Percentiles rank a stretch among this genome's conserved stretches.
Conservation (phyloP, 805 yeast genomes). For the Wickerhamiella spandovensis region DNA sequence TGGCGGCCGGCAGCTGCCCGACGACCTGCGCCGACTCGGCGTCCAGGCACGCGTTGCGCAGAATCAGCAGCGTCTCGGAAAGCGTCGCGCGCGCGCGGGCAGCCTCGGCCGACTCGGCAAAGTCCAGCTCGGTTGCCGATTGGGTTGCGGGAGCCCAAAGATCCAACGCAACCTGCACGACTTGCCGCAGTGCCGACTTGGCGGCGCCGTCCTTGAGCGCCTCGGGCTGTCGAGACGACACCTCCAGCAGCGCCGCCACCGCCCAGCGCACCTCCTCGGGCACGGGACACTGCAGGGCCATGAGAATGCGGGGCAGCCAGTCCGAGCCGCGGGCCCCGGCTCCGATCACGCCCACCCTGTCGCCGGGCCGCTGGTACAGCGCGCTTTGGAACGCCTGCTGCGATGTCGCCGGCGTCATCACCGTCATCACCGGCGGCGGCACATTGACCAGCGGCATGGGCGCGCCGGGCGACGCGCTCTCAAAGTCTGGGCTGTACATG, state of each 20-base stretch:
- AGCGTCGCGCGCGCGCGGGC: constrained; percentile 20
- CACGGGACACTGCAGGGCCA: constrained; percentile 56
- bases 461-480: constrained; percentile 1
- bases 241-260: constrained; percentile 36
- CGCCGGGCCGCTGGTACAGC: constrained; percentile 14
- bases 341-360: constrained; percentile 10
- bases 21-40: constrained; percentile 67
- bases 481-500: constrained; percentile 1
- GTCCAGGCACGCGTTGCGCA: constrained; percentile 77
- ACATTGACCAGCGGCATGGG: constrained; percentile 16
- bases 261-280: constrained; percentile 64
- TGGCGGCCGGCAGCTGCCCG: constrained; percentile 39
- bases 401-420: constrained; percentile 23
- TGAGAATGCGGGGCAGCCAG: constrained; percentile 47
- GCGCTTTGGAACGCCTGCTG: constrained; percentile 21
- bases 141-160: constrained; percentile 10
- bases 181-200: constrained; percentile 5
- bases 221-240: constrained; percentile 38
- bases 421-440: constrained; percentile 23
- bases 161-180: constrained; percentile 5
- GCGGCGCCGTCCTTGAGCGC: constrained; percentile 33
- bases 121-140: constrained; percentile 7
- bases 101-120: constrained; percentile 8
- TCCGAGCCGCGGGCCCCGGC: constrained; percentile 43
- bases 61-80: constrained; percentile 45